phyloP scores from a whole-genome alignment of 116 monocot species.

The Trichopus zeylanicus region DNA sequence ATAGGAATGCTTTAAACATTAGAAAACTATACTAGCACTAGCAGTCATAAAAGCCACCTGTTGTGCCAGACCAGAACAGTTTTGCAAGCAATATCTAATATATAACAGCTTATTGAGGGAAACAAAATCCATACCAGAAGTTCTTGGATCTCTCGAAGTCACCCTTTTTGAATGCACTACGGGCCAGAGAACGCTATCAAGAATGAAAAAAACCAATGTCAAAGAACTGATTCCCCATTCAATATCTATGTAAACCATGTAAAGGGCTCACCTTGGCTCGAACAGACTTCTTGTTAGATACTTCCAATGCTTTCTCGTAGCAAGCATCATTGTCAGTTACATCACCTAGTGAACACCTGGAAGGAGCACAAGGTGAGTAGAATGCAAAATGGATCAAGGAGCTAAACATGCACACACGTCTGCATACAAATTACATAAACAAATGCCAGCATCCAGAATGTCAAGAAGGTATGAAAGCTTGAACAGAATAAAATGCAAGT shows the following conservation, averaged over 20 bases:
- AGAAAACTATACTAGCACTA: neutral
- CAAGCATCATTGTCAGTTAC: slow-evolving; percentile 70
- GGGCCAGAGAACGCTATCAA: slow-evolving; percentile 75
- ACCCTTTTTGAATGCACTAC: slow-evolving; percentile 86
- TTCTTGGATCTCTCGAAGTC: slow-evolving; percentile 74
- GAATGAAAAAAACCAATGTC: neutral
- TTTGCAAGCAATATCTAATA: no score
- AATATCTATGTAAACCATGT: neutral
- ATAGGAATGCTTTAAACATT: neutral
- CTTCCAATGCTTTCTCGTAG: slow-evolving; percentile 88
- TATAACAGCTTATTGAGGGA: no score
- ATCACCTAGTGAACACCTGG: slow-evolving; percentile 99
- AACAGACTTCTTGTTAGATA: slow-evolving; percentile 82
- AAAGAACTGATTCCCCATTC: neutral
- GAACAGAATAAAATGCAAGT: no score
- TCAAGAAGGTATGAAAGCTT: no score
- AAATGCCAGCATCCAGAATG: neutral
- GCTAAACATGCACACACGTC: no score
- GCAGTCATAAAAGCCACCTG: no score
- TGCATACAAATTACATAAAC: neutral
- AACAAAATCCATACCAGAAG: slow-evolving; percentile 92
- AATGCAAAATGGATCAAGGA: neutral
- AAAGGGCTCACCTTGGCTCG: slow-evolving; percentile 67
- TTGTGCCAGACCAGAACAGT: no score
- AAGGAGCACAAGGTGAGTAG: slow-evolving; percentile 1